These are phyloP conservation scores for Didymellaceae sp. DNA, from an alignment of 2,329 filamentous ascomycete genomes.

Conservation along the genomic window DNA sequence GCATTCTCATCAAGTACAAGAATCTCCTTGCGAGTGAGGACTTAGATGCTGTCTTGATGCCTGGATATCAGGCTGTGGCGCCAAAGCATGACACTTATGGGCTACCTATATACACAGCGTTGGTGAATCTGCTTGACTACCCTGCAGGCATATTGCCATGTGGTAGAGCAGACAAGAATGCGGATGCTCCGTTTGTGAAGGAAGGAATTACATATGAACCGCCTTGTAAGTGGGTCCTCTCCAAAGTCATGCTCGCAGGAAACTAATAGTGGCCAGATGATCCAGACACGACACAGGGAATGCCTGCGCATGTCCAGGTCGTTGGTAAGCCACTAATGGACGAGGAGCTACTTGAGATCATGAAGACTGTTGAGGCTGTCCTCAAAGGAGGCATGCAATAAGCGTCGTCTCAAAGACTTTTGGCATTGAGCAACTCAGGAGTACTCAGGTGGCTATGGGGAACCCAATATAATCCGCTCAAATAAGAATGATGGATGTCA, in stretches of 20 bases:
- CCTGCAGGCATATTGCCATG: slow-evolving; percentile 59
- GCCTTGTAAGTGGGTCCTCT: slow-evolving; percentile 37
- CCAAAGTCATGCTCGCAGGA: not conserved
- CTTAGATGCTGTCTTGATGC: slow-evolving; percentile 60
- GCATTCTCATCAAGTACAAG: slow-evolving; percentile 52
- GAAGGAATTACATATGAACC: slow-evolving; percentile 43
- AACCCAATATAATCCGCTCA: too few species aligned
- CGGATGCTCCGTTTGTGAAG: slow-evolving; percentile 48
- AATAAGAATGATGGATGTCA: too few species aligned
- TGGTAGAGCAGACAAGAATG: slow-evolving; percentile 50
- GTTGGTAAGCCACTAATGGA: slow-evolving; percentile 56
- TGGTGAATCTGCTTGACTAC: slow-evolving; percentile 62
- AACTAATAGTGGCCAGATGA: slow-evolving; percentile 45
- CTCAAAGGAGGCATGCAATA: slow-evolving; percentile 3
- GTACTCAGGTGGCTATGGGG: too few species aligned
- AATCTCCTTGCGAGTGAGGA: slow-evolving; percentile 48
- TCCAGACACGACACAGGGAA: slow-evolving; percentile 50
- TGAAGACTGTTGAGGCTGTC: slow-evolving; percentile 41
- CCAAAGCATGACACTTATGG: slow-evolving; percentile 61
- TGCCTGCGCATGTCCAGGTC: slow-evolving; percentile 57
- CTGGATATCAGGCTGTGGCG: slow-evolving; percentile 59
- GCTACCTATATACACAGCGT: slow-evolving; percentile 54
- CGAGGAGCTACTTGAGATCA: slow-evolving; percentile 52
- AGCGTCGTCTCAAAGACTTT: too few species aligned
- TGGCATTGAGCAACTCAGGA: too few species aligned